Percentiles rank a stretch among this genome's conserved stretches.
phyloP scores from a whole-genome alignment of 768 basidiomycete genomes.

The Hebeloma cylindrosporum region DNA sequence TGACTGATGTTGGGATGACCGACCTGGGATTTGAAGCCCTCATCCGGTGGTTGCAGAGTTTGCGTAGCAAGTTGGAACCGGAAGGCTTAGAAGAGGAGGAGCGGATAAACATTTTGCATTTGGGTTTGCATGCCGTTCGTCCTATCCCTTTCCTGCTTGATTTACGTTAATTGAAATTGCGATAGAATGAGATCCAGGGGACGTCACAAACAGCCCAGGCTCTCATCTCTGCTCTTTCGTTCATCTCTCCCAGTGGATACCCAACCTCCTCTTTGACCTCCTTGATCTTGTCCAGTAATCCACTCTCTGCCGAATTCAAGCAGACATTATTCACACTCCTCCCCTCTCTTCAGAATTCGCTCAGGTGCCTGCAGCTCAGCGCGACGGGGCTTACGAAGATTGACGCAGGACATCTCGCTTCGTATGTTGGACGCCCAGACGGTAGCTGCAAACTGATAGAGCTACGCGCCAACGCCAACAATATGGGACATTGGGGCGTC shows the following conservation, averaged over 20 bases:
- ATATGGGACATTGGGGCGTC: conserved; percentile 16
- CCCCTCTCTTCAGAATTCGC: conserved; percentile 6
- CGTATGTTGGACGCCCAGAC: conserved; percentile 8
- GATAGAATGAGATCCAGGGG: conserved; percentile 18
- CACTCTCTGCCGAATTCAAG: conserved; percentile 17
- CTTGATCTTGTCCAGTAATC: conserved; percentile 18
- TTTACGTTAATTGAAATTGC: neutral
- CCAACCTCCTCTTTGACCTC: neutral
- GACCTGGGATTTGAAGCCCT: conserved; percentile 15
- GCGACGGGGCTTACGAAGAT: conserved; percentile 12
- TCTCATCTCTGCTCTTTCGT: conserved; percentile 10
- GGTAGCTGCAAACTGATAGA: conserved; percentile 14
- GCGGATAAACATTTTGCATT: too few relatives aligned
- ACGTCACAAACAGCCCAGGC: conserved; percentile 11
- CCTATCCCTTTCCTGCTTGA: too few relatives aligned
- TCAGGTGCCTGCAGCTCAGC: conserved; percentile 10
- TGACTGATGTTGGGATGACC: conserved; percentile 15
- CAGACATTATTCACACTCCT: conserved; percentile 14
- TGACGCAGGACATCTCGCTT: conserved; percentile 10
- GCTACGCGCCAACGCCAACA: conserved; percentile 18
- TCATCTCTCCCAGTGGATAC: neutral
- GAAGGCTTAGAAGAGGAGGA: too few relatives aligned
- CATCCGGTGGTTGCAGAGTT: conserved; percentile 14
- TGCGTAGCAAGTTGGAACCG: too few relatives aligned
- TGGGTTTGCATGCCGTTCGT: too few relatives aligned